Base-by-base conservation (phyloP, 208 protist species). In the Wallacemonas sp. region DNA sequence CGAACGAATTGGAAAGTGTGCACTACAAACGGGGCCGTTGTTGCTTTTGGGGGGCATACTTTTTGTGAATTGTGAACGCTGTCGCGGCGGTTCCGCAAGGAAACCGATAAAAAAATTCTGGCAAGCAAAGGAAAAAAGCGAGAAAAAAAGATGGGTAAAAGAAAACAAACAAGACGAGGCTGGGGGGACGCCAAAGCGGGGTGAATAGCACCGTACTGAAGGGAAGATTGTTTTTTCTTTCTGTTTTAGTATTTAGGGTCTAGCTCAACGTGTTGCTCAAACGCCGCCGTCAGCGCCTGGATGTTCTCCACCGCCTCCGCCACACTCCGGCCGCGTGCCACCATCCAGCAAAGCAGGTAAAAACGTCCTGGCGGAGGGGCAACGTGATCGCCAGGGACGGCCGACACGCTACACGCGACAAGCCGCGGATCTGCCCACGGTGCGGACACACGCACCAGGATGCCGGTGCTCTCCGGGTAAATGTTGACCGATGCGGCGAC, bases 401-500 rank as follows among this genome's bases (percentile, higher is more conserved):
- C 79, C 0, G 84, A 74, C 20, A 94, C 67, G 20, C 74, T 86
- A 61, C 67, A 87, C 2, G 61, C 80, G 1, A 94, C 82, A 4
- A 94, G 72, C n/a, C 66, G 36, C 14, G 33, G 3, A 7, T 54
- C 54, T 14, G 20, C 7, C 10, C n/a, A 28, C 3, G 48, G 38
- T 2, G 32, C 36, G 3, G 61, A 2, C 55, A 64, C 72, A 57
- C 76, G 76, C 18, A 50, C 26, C 23, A 93, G 72, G 11, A 65
- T 33, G 14, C 87, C 87, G 1, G 66, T 69, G 0, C 29, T 11
- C 0, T 33, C 8, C 0, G 88, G 88, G 55, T 91, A 91, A 1
- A 94, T 22, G 61, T 94, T 94, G 32, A 87, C 81, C 18, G 85
- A 92, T 2, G 88, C 81, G 2, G 70, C 81, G 66, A 69, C 77